A percentile compares a stretch with the other conserved stretches of the same genome.
These are phyloP conservation scores for Monilinia aucupariae DNA, from an alignment of 2,329 filamentous ascomycete species.

Conservation along the genomic window DNA sequence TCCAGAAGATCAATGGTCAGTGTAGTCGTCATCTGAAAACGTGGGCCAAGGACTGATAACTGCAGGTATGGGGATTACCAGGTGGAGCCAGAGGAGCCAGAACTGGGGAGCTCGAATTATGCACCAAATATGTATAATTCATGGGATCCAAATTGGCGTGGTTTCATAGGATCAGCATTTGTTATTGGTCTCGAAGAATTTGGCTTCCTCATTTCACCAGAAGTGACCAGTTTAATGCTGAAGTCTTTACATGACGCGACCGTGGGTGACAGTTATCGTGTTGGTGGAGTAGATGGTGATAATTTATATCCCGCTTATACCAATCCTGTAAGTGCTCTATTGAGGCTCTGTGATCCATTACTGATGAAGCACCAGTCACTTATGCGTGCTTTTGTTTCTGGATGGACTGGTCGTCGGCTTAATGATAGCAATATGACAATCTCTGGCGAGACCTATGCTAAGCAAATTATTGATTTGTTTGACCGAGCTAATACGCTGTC, in stretches of 20 bases:
- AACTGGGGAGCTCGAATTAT: slow-evolving; percentile 48
- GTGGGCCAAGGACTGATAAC: neutral
- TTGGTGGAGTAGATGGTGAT: slow-evolving; percentile 52
- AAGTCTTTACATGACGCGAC: slow-evolving; percentile 50
- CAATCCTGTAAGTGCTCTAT: slow-evolving; percentile 41
- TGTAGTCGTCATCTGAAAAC: neutral
- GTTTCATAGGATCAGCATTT: slow-evolving; percentile 55
- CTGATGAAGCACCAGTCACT: slow-evolving; percentile 39
- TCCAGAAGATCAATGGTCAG: slow-evolving; percentile 48
- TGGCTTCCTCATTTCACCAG: slow-evolving; percentile 32
- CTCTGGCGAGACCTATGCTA: slow-evolving; percentile 51
- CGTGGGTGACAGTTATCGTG: slow-evolving; percentile 48
- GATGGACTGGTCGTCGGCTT: slow-evolving; percentile 51
- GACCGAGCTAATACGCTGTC: slow-evolving; percentile 50
- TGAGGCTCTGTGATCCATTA: neutral
- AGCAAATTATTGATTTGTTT: slow-evolving; percentile 53
- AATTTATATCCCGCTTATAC: slow-evolving; percentile 59
- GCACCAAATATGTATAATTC: slow-evolving; percentile 47
- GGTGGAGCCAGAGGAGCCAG: slow-evolving; percentile 51
- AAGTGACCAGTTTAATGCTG: slow-evolving; percentile 41
- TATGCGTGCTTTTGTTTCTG: slow-evolving; percentile 57
- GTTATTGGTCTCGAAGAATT: slow-evolving; percentile 57
- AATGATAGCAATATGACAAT: slow-evolving; percentile 54
- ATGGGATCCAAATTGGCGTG: slow-evolving; percentile 62
- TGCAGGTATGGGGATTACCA: slow-evolving; percentile 44